A percentile compares a stretch with the other conserved stretches of the same genome.
These are phyloP conservation scores for Cercophora sp. DNA, from an alignment of 495 filamentous ascomycete species.

Conservation along the genomic window DNA sequence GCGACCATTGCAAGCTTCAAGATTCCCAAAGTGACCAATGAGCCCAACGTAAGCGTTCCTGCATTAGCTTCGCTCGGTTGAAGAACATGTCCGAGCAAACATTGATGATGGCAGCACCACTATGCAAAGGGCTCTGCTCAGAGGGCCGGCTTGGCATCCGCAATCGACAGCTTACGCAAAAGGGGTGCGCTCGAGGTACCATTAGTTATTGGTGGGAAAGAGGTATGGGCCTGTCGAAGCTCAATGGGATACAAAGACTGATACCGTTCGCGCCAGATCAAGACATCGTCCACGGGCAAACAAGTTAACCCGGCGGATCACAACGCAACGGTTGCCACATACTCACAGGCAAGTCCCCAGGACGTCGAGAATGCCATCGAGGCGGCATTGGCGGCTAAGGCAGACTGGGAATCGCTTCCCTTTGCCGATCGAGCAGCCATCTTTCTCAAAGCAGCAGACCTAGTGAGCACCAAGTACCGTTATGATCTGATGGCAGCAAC, in stretches of 20 bases:
- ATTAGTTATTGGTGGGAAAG: slow-evolving; percentile 71
- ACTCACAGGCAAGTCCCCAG: slow-evolving; percentile 67
- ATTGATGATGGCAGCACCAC: slow-evolving; percentile 58
- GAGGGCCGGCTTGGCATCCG: slow-evolving; percentile 65
- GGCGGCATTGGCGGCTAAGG: slow-evolving; percentile 74
- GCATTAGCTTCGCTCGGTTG: too few species aligned
- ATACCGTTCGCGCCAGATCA: slow-evolving; percentile 36
- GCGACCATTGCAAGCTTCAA: slow-evolving; percentile 70
- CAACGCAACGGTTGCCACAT: slow-evolving; percentile 65
- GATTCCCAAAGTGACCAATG: slow-evolving; percentile 81
- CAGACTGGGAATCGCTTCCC: slow-evolving; percentile 72
- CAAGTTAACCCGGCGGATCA: slow-evolving; percentile 79
- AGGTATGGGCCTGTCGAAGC: slow-evolving; percentile 44
- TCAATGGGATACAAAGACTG: neutral
- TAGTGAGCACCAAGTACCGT: slow-evolving; percentile 84
- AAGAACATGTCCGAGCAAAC: neutral
- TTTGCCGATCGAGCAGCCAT: slow-evolving; percentile 89
- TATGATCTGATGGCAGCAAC: slow-evolving; percentile 91
- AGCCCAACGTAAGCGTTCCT: slow-evolving; percentile 78
- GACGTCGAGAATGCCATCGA: slow-evolving; percentile 75
- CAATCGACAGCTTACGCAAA: slow-evolving; percentile 58
- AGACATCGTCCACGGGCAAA: slow-evolving; percentile 44
- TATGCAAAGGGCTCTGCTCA: slow-evolving; percentile 79
- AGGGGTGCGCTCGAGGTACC: slow-evolving; percentile 67
- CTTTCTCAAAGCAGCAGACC: slow-evolving; percentile 88